Evolutionary conservation across 441 rosid species (phyloP).

Genomic region (Cnidoscolus chayamansa): DNA sequence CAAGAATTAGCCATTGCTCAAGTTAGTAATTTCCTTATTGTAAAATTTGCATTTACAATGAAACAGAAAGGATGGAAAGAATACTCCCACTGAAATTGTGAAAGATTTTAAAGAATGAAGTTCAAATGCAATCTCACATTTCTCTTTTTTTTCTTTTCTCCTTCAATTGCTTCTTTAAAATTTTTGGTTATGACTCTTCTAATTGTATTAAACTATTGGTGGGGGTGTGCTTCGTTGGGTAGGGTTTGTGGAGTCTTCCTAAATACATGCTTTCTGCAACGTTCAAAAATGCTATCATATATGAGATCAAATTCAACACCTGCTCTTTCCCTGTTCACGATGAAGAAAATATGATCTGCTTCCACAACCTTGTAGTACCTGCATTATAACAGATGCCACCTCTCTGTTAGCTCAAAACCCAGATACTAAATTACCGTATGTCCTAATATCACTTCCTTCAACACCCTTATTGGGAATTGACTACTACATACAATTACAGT

Average conservation of each 20-base stretch:
- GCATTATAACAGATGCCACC: constrained; percentile 22
- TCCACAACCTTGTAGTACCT: constrained; percentile 97
- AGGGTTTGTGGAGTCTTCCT: constrained; percentile 57
- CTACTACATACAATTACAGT: not conserved
- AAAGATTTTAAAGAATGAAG: not conserved
- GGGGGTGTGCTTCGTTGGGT: constrained; percentile 42
- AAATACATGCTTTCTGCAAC: constrained; percentile 79
- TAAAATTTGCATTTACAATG: constrained; percentile 20
- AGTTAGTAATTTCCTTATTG: not conserved
- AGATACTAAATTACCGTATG: not conserved
- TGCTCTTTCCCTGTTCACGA: constrained; percentile 85
- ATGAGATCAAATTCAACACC: constrained; percentile 83
- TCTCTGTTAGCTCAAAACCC: constrained; percentile 5
- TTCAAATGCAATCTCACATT: not conserved
- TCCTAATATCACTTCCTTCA: not conserved
- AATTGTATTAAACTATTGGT: constrained; percentile 27
- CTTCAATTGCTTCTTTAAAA: not conserved
- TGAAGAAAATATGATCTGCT: constrained; percentile 84
- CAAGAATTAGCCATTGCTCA: not conserved
- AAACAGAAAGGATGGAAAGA: not conserved
- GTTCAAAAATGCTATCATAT: constrained; percentile 82
- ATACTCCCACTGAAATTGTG: constrained; percentile 1
- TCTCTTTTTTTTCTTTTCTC: not conserved
- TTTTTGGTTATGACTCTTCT: not conserved
- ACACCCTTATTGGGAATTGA: not conserved